phyloP scores from a whole-genome alignment of 345 rosid genomes.

The Limnanthes douglasii region DNA sequence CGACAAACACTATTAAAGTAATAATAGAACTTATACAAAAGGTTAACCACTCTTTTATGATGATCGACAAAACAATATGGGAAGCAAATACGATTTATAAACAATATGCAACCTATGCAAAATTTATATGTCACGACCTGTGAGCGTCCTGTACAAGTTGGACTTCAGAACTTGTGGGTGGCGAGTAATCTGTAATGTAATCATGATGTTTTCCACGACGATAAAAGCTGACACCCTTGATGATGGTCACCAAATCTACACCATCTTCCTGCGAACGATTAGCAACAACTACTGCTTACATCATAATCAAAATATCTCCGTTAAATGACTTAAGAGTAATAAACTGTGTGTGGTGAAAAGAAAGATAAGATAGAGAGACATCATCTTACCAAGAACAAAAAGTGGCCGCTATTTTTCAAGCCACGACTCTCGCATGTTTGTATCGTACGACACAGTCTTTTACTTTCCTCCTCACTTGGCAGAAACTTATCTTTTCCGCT shows the following conservation, averaged over 20 bases:
- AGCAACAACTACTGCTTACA: slow-evolving; percentile 4
- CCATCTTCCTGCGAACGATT: slow-evolving; percentile 42
- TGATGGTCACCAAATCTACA: slow-evolving; percentile 38
- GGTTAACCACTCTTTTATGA: slow-evolving; percentile 1
- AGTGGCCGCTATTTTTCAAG: slow-evolving; percentile 49
- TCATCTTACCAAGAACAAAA: slow-evolving; percentile 55
- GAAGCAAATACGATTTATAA: slow-evolving; percentile 8
- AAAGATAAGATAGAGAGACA: slow-evolving; percentile 7
- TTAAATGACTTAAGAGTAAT: neutral
- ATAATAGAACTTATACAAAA: slow-evolving; percentile 3
- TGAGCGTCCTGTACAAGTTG: slow-evolving; percentile 9
- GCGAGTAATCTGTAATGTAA: slow-evolving; percentile 36
- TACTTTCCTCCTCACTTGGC: slow-evolving; percentile 57
- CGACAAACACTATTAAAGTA: no score
- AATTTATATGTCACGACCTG: no score
- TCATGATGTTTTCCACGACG: slow-evolving; percentile 40
- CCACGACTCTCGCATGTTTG: slow-evolving; percentile 38
- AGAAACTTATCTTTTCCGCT: slow-evolving; percentile 74
- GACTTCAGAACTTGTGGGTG: slow-evolving; percentile 43
- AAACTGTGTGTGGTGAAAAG: slow-evolving; percentile 3
- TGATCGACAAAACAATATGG: slow-evolving; percentile 5
- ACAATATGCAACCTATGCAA: slow-evolving; percentile 11
- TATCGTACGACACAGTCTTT: slow-evolving; percentile 29
- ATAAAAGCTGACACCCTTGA: slow-evolving; percentile 48
- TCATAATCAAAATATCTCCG: no score